These are phyloP conservation scores for Globisporangium recalcitrans DNA, from an alignment of 352 stramenopile genomes.

Conservation along the genomic window DNA sequence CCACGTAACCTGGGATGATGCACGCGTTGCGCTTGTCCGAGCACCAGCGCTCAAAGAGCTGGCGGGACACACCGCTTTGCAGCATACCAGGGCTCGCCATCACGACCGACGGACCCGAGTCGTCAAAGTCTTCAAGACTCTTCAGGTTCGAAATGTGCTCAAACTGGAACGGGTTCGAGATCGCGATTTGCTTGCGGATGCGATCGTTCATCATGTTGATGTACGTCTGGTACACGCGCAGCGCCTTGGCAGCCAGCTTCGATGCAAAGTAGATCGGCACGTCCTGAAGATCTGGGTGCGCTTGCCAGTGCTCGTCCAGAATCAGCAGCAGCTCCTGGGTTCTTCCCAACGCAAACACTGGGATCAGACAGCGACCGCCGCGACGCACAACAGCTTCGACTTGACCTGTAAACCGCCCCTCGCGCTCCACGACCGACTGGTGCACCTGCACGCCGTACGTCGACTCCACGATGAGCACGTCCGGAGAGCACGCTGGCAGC, in stretches of 20 bases:
- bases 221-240: conserved; percentile 99
- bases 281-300: conserved; percentile 90
- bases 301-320: conserved; percentile 98
- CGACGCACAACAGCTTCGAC: conserved; percentile 95
- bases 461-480: conserved; percentile 99
- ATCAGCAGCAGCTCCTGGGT: conserved; percentile 99
- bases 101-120: conserved; percentile 97
- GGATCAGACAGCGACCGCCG: conserved; percentile 96
- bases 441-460: conserved; percentile 99
- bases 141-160: conserved; percentile 96
- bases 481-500: conserved; percentile 81
- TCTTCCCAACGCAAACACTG: conserved; percentile 97
- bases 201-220: conserved; percentile 99
- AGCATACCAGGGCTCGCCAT: conserved; percentile 99
- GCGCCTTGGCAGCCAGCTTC: conserved; percentile 93
- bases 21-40: conserved; percentile 97
- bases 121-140: conserved; percentile 95
- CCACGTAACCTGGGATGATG: conserved; percentile 98
- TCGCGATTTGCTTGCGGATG: conserved; percentile 95
- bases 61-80: conserved; percentile 95
- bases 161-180: conserved; percentile 98
- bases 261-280: conserved; percentile 99
- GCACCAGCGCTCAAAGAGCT: conserved; percentile 98
- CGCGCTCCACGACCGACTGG: conserved; percentile 92
- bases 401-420: conserved; percentile 95